Base-by-base conservation (phyloP, 2,329 filamentous ascomycete species). In the Fusarium sp. region DNA sequence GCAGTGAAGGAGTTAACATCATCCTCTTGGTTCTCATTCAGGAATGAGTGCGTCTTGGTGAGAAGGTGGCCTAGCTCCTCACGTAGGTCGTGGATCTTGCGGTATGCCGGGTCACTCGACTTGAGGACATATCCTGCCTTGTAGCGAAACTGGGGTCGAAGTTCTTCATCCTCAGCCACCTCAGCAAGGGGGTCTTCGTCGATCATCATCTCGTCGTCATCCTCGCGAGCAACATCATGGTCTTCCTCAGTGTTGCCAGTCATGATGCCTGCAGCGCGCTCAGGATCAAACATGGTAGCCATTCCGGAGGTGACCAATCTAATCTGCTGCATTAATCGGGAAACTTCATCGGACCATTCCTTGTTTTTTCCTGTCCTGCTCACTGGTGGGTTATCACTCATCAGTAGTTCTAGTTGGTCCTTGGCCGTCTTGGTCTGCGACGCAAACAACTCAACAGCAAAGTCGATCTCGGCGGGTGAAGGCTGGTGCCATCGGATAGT, bases 291-390 rank as follows among this genome's bases (percentile, higher is more conserved):
- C 13, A 99, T 87, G 1, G 93, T 92, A 9, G 96, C 95, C 67
- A 98, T 92, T 62, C 96, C 96, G 4, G 96, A 97, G 29, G 97
- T 91, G 52, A 98, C 91, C n/a, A 99, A 88, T 34, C 96, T 89
- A 16, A 99, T 87, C 61, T 98, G 92, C 14, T 96, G 94, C 66
- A 99, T 88, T 75, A 98, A 94, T 64, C 96, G 88, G 2, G 95
- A 96, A 31, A 98, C 93, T 81, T 99, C 97, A 81, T 99, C 96
- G 0, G 96, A 98, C 96, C 96, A 99, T 78, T 98, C 96, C 83
- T 98, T 99, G 76, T 97, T 97, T 81, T 96, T 98, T 40, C 96
- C 96, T 75, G 95, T 96, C 66, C 96, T 90, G 82, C 95, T 97
- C 62, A 98, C 92, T 3, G 91, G 92, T 2, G 95, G 93, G 38